Conservation (phyloP, 2,329 filamentous ascomycete genomes). For the Coleophoma crateriformis region DNA sequence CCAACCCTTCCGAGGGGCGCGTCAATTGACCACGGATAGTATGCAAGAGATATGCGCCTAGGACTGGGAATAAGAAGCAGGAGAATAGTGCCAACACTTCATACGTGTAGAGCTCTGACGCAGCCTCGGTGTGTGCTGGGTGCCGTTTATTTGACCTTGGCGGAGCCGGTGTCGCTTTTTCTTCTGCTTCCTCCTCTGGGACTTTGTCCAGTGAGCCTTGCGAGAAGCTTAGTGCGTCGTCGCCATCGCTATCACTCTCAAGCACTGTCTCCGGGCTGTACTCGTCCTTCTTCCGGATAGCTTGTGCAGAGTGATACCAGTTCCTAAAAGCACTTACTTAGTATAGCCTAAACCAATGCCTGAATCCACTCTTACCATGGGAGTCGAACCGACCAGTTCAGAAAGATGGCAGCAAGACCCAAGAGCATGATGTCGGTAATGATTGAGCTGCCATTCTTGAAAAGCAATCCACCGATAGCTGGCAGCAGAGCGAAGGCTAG, state of each 20-base stretch:
- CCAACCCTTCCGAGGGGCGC: conserved; percentile 75
- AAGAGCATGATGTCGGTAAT: conserved; percentile 82
- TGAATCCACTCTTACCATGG: conserved; percentile 64
- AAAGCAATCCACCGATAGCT: conserved; percentile 77
- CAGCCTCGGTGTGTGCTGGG: conserved; percentile 31
- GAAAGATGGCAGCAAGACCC: conserved; percentile 72
- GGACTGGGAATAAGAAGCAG: conserved; percentile 72
- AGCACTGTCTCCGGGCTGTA: conserved; percentile 23
- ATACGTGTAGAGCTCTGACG: conserved; percentile 65
- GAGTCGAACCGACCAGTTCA: conserved; percentile 87
- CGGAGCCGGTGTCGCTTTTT: conserved; percentile 1
- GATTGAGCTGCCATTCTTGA: conserved; percentile 76
- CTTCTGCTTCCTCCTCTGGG: conserved; percentile 15
- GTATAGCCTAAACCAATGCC: conserved; percentile 52
- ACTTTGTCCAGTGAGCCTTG: conserved; percentile 20
- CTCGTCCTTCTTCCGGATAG: conserved; percentile 50
- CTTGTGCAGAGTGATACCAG: conserved; percentile 70
- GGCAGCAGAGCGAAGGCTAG: conserved; percentile 80
- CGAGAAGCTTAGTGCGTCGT: conserved; percentile 22
- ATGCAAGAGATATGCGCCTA: conserved; percentile 82
- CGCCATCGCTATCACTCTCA: conserved; percentile 40
- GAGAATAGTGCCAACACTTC: conserved; percentile 69
- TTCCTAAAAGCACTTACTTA: conserved; percentile 38
- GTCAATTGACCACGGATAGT: conserved; percentile 75
- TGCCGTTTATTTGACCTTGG: conserved; percentile 13